phyloP scores from a whole-genome alignment of 768 basidiomycete genomes.

The Daedaleopsis nitida region DNA sequence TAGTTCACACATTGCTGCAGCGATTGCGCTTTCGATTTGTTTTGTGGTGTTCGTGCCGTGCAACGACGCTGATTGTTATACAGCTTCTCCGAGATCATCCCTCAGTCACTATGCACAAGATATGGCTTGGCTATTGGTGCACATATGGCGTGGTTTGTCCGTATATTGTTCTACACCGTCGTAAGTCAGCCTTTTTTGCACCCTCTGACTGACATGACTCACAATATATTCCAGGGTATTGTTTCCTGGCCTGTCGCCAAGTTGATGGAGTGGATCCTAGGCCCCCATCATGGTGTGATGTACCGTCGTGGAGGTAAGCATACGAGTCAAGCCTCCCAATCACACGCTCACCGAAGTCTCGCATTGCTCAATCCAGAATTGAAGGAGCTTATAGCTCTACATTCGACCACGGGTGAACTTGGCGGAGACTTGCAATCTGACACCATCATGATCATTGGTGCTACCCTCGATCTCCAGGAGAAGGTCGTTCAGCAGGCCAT shows the following conservation, averaged over 20 bases:
- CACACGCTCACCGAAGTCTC: not conserved
- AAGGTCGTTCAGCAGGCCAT: slow-evolving; percentile 76
- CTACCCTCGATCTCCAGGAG: slow-evolving; percentile 78
- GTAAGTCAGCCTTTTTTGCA: slow-evolving; percentile 37
- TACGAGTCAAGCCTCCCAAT: not conserved
- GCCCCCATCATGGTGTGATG: slow-evolving; percentile 83
- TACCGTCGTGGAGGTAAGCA: slow-evolving; percentile 62
- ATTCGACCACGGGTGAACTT: slow-evolving; percentile 63
- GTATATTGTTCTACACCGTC: slow-evolving; percentile 60
- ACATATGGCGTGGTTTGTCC: slow-evolving; percentile 71
- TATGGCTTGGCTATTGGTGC: slow-evolving; percentile 84
- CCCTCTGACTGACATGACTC: not conserved
- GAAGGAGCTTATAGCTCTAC: slow-evolving; percentile 86
- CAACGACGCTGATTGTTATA: not conserved
- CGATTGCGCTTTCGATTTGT: not conserved
- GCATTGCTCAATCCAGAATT: slow-evolving; percentile 44
- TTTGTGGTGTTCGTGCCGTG: not conserved
- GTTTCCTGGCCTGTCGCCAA: slow-evolving; percentile 84
- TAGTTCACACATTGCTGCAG: too few species aligned
- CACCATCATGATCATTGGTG: slow-evolving; percentile 84
- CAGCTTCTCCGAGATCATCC: slow-evolving; percentile 87
- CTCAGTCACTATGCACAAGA: slow-evolving; percentile 82
- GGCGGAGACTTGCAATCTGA: slow-evolving; percentile 83
- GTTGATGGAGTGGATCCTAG: slow-evolving; percentile 70
- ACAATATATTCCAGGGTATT: slow-evolving; percentile 47